phyloP scores from a whole-genome alignment of 305 asterid species.

The Rubia occidens region DNA sequence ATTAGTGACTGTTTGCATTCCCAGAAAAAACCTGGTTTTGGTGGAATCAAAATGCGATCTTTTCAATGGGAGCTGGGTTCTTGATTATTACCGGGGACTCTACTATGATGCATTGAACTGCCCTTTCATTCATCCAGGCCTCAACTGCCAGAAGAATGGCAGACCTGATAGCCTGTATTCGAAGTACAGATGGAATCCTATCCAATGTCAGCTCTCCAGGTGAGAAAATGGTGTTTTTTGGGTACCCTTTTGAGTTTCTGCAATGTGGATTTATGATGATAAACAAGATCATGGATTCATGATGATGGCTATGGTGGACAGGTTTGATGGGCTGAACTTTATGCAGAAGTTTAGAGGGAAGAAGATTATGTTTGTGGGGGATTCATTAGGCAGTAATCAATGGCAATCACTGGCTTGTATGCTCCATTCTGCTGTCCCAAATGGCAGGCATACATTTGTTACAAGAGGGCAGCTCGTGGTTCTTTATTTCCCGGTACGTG shows the following conservation, averaged over 20 bases:
- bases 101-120: conserved; percentile 41
- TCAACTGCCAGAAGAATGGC: conserved; percentile 57
- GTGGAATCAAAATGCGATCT: conserved; percentile 21
- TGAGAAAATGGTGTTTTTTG: neutral
- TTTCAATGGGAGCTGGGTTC: conserved; percentile 37
- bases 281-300: neutral
- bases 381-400: conserved; percentile 57
- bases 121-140: conserved; percentile 45
- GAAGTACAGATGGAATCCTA: conserved; percentile 55
- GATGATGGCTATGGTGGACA: conserved; percentile 12
- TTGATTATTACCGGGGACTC: conserved; percentile 26
- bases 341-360: conserved; percentile 47
- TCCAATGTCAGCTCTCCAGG: conserved; percentile 41
- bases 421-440: conserved; percentile 50
- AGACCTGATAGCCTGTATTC: conserved; percentile 42
- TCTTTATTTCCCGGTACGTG: conserved; percentile 42
- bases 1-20: neutral
- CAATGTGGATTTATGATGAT: neutral
- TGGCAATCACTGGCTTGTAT: conserved; percentile 75
- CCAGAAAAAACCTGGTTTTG: neutral
- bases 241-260: neutral
- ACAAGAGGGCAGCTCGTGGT: conserved; percentile 30
- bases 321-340: conserved; percentile 52
- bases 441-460: conserved; percentile 29
- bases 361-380: conserved; percentile 70